phyloP scores from a whole-genome alignment of 176 grass and related monocot species.

The Triticum turgidum region DNA sequence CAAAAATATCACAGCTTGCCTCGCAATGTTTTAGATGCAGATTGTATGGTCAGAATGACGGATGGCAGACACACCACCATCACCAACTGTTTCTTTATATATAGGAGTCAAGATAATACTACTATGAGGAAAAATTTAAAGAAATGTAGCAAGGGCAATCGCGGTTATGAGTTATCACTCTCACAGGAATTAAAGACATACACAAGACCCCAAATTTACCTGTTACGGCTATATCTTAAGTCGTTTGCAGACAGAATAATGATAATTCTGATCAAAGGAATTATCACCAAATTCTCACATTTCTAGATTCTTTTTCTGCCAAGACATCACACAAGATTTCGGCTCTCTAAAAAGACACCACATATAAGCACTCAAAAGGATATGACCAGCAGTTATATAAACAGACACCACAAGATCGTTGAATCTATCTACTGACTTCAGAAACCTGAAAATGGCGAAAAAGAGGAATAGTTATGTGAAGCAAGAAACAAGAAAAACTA shows the following conservation, averaged over 20 bases:
- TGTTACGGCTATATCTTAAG: neutral
- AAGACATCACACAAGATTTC: neutral
- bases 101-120: neutral
- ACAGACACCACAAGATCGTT: conserved; percentile 67
- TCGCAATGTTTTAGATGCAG: too few relatives aligned
- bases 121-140: neutral
- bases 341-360: neutral
- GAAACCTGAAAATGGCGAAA: conserved; percentile 53
- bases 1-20: too few relatives aligned
- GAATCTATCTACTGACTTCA: conserved; percentile 79
- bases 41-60: too few relatives aligned
- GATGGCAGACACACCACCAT: too few relatives aligned
- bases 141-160: conserved; percentile 11
- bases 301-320: neutral
- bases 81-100: too few relatives aligned
- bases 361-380: conserved; percentile 45
- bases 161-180: neutral
- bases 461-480: neutral
- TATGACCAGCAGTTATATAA: conserved; percentile 80
- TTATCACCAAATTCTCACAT: neutral
- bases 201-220: conserved; percentile 3
- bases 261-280: neutral
- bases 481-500: conserved; percentile 3
- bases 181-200: neutral
- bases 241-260: neutral